Conservation (phyloP, 1,139 yeast species). For the Blastobotrys apis region DNA sequence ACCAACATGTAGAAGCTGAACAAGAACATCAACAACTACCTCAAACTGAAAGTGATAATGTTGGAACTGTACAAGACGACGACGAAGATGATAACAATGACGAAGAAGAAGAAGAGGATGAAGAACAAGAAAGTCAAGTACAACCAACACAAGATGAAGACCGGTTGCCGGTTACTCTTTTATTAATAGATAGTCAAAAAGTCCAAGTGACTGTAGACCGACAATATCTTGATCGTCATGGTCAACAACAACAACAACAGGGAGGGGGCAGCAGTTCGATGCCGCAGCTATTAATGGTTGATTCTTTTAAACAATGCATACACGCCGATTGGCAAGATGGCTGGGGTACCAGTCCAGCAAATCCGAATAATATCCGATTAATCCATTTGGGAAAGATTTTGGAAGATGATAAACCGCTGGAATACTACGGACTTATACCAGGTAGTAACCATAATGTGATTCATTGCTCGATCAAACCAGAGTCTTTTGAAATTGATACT, state of each 20-base stretch:
- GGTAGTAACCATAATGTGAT: slow-evolving; percentile 25
- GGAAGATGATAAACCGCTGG: slow-evolving; percentile 28
- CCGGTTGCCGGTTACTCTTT: slow-evolving; percentile 5
- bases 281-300: slow-evolving; percentile 23
- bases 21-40: neutral
- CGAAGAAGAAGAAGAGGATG: neutral
- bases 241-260: neutral
- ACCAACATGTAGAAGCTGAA: too few species aligned
- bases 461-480: slow-evolving; percentile 32
- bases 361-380: slow-evolving; percentile 25
- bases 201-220: slow-evolving; percentile 22
- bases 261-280: too few species aligned
- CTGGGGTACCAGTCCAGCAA: slow-evolving; percentile 29
- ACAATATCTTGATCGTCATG: slow-evolving; percentile 14
- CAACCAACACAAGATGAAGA: neutral
- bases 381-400: slow-evolving; percentile 33
- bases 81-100: too few species aligned
- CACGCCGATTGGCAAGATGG: slow-evolving; percentile 23
- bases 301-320: slow-evolving; percentile 24
- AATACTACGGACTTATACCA: slow-evolving; percentile 16
- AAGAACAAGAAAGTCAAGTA: neutral
- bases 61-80: neutral
- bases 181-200: slow-evolving; percentile 29
- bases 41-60: neutral
- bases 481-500: slow-evolving; percentile 26